Evolutionary conservation across 306 rosid genomes (phyloP).

Genomic region (Cicer pinnatifidum): DNA sequence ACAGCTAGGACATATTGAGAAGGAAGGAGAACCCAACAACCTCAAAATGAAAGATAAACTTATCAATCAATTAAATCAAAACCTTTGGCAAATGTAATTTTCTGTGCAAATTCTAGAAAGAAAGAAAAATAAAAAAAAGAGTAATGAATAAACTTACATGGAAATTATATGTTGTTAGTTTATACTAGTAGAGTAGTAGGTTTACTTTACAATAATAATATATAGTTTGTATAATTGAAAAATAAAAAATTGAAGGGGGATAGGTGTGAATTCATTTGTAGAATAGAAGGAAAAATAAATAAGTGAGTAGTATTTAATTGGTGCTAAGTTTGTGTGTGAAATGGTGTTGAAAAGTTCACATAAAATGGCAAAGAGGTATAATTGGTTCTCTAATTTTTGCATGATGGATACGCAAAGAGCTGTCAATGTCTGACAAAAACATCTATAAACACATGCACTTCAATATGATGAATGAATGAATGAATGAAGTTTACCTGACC

Average conservation of each 20-base stretch:
- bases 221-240: background rate
- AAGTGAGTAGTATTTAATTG: background rate
- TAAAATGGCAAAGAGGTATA: slow-evolving; percentile 39
- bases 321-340: slow-evolving; percentile 15
- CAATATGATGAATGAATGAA: slow-evolving; percentile 2
- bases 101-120: slow-evolving; percentile 28
- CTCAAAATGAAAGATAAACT: slow-evolving; percentile 34
- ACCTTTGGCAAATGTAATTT: slow-evolving; percentile 1
- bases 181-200: background rate
- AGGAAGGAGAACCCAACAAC: slow-evolving; percentile 52
- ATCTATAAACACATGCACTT: slow-evolving; percentile 54
- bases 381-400: slow-evolving; percentile 43
- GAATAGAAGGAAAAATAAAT: background rate
- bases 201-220: background rate
- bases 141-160: background rate
- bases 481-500: slow-evolving; percentile 42
- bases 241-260: background rate
- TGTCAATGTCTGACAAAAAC: slow-evolving; percentile 67
- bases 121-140: background rate
- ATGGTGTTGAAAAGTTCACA: slow-evolving; percentile 36
- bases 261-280: slow-evolving; percentile 14
- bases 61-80: background rate
- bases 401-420: slow-evolving; percentile 56
- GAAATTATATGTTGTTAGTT: background rate
- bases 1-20: slow-evolving; percentile 28